Evolutionary conservation across 805 yeast genomes (phyloP).

Genomic region (Candida insectorum): DNA sequence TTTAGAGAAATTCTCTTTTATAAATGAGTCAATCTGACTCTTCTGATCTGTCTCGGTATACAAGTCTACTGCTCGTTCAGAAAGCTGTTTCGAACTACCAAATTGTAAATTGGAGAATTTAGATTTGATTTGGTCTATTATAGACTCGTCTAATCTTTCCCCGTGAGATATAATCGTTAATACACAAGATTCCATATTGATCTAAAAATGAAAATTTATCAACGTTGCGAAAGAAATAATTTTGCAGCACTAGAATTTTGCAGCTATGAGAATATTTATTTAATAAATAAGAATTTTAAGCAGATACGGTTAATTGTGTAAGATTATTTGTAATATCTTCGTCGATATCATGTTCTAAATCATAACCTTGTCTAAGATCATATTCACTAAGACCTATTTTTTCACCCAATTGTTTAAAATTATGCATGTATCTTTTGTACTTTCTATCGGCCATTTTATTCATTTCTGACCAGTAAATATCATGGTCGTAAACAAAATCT

Average conservation of each 20-base stretch:
- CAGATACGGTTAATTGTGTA: no score
- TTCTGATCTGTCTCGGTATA: constrained; percentile 6
- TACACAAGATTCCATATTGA: no score
- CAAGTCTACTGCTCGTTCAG: constrained; percentile 23
- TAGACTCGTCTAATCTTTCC: constrained; percentile 4
- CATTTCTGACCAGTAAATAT: constrained; percentile 52
- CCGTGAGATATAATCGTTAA: constrained; percentile 19
- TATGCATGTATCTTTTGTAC: constrained; percentile 27
- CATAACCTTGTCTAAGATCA: constrained; percentile 39
- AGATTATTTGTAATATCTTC: no score
- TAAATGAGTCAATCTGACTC: constrained; percentile 3
- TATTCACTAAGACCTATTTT: constrained; percentile 53
- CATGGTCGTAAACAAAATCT: constrained; percentile 53
- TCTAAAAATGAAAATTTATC: no score
- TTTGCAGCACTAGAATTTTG: no score
- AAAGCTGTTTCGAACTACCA: constrained; percentile 7
- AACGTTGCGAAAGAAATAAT: no score
- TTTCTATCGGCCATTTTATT: constrained; percentile 39
- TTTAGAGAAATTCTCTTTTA: constrained; percentile 8
- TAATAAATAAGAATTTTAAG: no score
- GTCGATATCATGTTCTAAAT: no score
- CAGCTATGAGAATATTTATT: no score
- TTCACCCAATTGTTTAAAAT: constrained; percentile 44
- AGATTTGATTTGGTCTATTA: constrained; percentile 4
- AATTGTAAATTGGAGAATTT: not conserved